Base-by-base conservation (phyloP, 805 yeast species). In the Candida sithepensis region DNA sequence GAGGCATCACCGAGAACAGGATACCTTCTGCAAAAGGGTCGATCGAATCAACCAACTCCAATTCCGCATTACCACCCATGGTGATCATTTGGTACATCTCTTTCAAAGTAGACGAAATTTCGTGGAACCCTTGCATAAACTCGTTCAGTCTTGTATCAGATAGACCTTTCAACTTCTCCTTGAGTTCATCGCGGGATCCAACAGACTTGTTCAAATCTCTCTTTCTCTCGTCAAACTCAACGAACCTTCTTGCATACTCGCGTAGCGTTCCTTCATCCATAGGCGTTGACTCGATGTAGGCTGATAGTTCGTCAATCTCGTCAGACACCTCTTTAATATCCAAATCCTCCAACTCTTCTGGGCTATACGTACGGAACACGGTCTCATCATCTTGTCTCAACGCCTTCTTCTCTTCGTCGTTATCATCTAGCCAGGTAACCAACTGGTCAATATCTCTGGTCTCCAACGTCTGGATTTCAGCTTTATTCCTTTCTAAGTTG, bases 11-110 rank as follows among this genome's bases (percentile, higher is more conserved):
- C 66, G 96, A 87, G 66, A 94, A 94, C 38, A 91, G 71, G 34
- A 94, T 91, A 28, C 99, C 99, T 68, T 94, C 99, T 1, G 96
- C 82, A 60, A 94, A 94, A n/a, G 99, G 99, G 67, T 94, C 98
- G 62, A 92, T 76, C 51, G 96, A 85, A 62, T 94, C 99, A 18
- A 90, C 97, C 40, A 92, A 75, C 65, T 94, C 99, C 32, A 94
- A 74, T 65, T 94, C 99, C 0, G 99, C 99, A 70, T 92, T 94
- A 30, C 99, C 99, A 23, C 99, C 99, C 95, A 92, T 90, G 1
- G 99, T 94, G 51, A 94, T 94, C 95, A 94, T 88, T 61, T 91
- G 96, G 60, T 94, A 94, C 98, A 94, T 91, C 59, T 89, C 97
- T 64, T 92, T 94, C 54, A 94, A 75, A 6, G 96, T 87, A 63